Evolutionary conservation across 805 yeast genomes (phyloP).

Genomic region (Starmerella bombi): DNA sequence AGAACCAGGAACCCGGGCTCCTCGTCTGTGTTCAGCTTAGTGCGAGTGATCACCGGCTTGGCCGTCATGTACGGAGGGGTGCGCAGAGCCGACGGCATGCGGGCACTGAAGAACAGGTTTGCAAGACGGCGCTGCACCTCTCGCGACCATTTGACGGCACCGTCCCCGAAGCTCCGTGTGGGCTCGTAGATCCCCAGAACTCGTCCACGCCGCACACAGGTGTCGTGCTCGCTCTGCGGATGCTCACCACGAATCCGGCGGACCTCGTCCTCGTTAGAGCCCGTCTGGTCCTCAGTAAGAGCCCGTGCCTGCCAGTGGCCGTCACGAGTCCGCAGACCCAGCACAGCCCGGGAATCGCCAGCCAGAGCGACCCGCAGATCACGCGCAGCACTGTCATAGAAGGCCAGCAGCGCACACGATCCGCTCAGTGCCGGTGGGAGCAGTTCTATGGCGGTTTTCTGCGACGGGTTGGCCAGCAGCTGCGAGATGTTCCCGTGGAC

Average conservation of each 20-base stretch:
- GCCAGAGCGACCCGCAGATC: constrained; percentile 81
- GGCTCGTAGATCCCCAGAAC: constrained; percentile 91
- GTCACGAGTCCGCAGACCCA: constrained; percentile 46
- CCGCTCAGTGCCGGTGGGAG: constrained; percentile 92
- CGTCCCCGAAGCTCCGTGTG: constrained; percentile 93
- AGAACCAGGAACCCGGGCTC: constrained; percentile 70
- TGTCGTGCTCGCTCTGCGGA: constrained; percentile 53
- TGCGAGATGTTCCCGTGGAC: constrained; percentile 60
- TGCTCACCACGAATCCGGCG: constrained; percentile 73
- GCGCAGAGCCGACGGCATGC: constrained; percentile 48
- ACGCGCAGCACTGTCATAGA: constrained; percentile 65
- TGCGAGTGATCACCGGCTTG: constrained; percentile 79
- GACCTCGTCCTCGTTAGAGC: constrained; percentile 78
- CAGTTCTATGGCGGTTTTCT: constrained; percentile 51
- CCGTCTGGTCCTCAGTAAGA: constrained; percentile 84
- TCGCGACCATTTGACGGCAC: constrained; percentile 73
- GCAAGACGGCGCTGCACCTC: constrained; percentile 62
- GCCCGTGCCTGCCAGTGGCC: constrained; percentile 82
- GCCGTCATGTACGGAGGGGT: constrained; percentile 98
- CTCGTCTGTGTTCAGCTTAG: constrained; percentile 53
- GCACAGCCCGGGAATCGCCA: constrained; percentile 87
- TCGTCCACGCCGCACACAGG: constrained; percentile 70
- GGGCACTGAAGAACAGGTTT: constrained; percentile 67
- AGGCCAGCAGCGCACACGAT: constrained; percentile 78
- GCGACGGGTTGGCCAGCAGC: constrained; percentile 53